Conservation (phyloP, 352 stramenopile species). For the Lagenidium giganteum region DNA sequence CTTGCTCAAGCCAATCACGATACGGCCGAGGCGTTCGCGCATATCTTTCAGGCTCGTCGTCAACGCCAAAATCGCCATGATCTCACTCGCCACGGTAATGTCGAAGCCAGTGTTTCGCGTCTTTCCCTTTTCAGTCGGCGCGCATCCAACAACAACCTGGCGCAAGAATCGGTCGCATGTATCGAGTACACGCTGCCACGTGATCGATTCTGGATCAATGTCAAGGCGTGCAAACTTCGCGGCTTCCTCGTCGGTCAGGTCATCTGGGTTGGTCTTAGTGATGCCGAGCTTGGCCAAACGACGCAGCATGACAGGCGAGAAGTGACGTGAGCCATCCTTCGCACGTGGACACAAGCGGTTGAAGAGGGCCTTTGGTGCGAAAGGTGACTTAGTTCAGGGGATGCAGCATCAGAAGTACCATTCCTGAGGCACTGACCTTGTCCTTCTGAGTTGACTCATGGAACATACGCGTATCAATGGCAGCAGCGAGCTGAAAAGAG, state of each 20-base stretch:
- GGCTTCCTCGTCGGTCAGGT: conserved; percentile 94
- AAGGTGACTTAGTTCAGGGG: not conserved
- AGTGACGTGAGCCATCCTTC: conserved; percentile 83
- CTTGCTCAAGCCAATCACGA: conserved; percentile 91
- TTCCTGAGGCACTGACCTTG: conserved; percentile 40
- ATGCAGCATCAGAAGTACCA: too few relatives aligned
- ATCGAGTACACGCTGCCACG: conserved; percentile 95
- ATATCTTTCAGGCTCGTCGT: conserved; percentile 94
- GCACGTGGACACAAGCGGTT: conserved; percentile 73
- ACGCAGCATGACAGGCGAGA: conserved; percentile 89
- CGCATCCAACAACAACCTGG: conserved; percentile 87
- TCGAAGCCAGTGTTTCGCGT: conserved; percentile 69
- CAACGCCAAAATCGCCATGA: conserved; percentile 98
- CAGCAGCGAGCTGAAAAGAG: conserved; percentile 83
- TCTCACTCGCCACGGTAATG: conserved; percentile 95
- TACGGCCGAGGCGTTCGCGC: conserved; percentile 89
- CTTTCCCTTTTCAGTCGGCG: conserved; percentile 88
- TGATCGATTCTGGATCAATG: conserved; percentile 93
- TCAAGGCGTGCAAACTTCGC: conserved; percentile 92
- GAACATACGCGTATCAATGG: conserved; percentile 98
- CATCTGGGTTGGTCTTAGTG: conserved; percentile 83
- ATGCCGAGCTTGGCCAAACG: conserved; percentile 96
- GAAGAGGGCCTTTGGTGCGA: conserved; percentile 47
- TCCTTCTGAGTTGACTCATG: conserved; percentile 89
- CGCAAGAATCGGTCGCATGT: conserved; percentile 97